Conservation (phyloP, 2,329 filamentous ascomycete species). For the Botrytis byssoidea region DNA sequence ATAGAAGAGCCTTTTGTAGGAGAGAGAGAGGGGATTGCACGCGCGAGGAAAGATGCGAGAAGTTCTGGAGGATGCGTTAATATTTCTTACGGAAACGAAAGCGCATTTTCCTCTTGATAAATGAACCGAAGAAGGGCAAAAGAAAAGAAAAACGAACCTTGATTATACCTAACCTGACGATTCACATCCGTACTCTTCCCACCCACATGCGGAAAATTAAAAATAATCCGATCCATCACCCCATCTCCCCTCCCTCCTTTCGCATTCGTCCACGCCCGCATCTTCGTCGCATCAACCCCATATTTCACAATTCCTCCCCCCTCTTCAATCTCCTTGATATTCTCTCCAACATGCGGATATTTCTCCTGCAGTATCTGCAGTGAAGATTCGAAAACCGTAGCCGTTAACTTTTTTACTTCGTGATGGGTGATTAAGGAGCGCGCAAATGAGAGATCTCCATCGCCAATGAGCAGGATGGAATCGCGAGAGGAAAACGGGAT, state of each 20-base stretch:
- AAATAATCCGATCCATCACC: conserved; percentile 75
- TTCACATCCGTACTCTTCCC: conserved; percentile 92
- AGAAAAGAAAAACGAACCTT: conserved; percentile 44
- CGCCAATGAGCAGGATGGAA: conserved; percentile 72
- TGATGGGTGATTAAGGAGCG: conserved; percentile 64
- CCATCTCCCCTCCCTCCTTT: conserved; percentile 37
- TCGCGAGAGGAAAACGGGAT: conserved; percentile 69
- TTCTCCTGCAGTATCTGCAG: conserved; percentile 62
- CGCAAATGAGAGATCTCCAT: conserved; percentile 79
- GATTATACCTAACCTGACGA: conserved; percentile 89
- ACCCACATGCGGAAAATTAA: conserved; percentile 97
- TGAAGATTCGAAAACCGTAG: conserved; percentile 63
- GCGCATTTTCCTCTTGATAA: not conserved
- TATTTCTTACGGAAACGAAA: not conserved
- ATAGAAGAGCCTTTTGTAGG: conserved; percentile 54
- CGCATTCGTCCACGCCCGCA: conserved; percentile 46
- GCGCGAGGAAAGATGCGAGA: conserved; percentile 65
- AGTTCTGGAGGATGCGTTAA: conserved; percentile 48
- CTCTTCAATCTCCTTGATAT: conserved; percentile 55
- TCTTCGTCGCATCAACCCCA: conserved; percentile 65
- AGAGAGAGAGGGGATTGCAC: conserved; percentile 52
- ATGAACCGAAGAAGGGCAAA: not conserved
- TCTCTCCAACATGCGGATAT: conserved; percentile 67
- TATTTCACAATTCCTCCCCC: conserved; percentile 51
- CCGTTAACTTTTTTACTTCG: conserved; percentile 63